These are phyloP conservation scores for Fusarium solani-melongenae DNA, from an alignment of 2,329 filamentous ascomycete species.

Conservation along the genomic window DNA sequence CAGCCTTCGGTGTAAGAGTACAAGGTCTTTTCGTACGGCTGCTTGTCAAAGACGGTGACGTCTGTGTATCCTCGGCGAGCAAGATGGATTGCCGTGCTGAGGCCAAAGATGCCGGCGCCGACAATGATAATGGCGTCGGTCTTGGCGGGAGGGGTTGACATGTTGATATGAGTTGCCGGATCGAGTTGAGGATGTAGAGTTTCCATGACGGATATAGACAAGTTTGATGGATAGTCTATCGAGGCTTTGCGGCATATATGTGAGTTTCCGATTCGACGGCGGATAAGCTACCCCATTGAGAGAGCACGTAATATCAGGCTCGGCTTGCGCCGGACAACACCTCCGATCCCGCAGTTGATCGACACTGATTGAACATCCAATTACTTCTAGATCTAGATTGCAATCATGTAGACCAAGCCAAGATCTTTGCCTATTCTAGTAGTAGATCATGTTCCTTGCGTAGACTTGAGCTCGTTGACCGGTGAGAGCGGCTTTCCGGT, in stretches of 20 bases:
- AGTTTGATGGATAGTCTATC: background rate
- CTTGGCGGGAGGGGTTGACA: slow-evolving; percentile 1
- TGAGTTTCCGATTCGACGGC: background rate
- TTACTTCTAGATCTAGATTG: background rate
- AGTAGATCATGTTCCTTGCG: background rate
- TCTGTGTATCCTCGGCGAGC: slow-evolving; percentile 55
- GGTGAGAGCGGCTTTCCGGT: slow-evolving; percentile 53
- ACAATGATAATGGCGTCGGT: slow-evolving; percentile 34
- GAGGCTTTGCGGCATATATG: background rate
- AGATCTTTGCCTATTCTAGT: background rate
- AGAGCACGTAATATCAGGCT: background rate
- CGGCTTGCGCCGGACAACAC: background rate
- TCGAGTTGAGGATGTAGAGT: background rate
- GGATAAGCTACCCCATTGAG: background rate
- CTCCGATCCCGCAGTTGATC: background rate
- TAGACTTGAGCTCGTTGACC: slow-evolving; percentile 43
- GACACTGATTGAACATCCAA: background rate
- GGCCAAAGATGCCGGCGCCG: slow-evolving; percentile 48
- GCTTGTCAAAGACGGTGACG: slow-evolving; percentile 61
- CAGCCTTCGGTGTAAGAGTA: slow-evolving; percentile 56
- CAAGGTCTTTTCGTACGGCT: slow-evolving; percentile 52
- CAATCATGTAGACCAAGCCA: background rate
- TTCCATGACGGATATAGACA: background rate
- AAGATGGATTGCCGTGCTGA: slow-evolving; percentile 49
- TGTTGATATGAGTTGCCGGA: background rate